Conservation (phyloP, 257 asterid species). For the Nicotiana paniculata region DNA sequence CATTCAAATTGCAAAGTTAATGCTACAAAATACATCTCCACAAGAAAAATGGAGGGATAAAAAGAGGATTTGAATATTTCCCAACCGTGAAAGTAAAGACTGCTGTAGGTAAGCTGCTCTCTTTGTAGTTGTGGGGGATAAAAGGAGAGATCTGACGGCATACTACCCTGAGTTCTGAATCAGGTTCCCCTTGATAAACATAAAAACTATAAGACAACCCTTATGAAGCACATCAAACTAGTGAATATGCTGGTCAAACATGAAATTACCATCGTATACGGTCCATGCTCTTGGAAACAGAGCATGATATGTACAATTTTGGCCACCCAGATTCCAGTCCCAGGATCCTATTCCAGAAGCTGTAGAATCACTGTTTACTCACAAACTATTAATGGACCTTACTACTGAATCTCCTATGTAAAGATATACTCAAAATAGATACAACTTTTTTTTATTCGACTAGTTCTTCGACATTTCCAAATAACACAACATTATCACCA, state of each 20-base stretch:
- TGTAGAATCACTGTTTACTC: slow-evolving; percentile 57
- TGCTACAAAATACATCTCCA: slow-evolving; percentile 11
- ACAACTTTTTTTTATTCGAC: neutral
- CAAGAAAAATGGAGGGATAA: slow-evolving; percentile 6
- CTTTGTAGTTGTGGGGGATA: slow-evolving; percentile 89
- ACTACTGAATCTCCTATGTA: neutral
- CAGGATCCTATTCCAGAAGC: slow-evolving; percentile 87
- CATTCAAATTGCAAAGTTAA: slow-evolving; percentile 14
- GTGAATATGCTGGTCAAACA: slow-evolving; percentile 14
- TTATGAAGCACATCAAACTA: slow-evolving; percentile 11
- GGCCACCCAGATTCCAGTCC: slow-evolving; percentile 89
- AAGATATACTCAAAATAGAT: neutral
- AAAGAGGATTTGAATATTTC: neutral
- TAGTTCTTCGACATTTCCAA: neutral
- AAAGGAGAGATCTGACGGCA: slow-evolving; percentile 95
- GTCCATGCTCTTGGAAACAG: slow-evolving; percentile 99
- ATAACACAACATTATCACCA: neutral
- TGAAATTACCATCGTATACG: slow-evolving; percentile 66
- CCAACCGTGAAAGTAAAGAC: slow-evolving; percentile 81
- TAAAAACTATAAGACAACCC: slow-evolving; percentile 14
- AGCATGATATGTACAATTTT: slow-evolving; percentile 80
- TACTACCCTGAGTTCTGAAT: slow-evolving; percentile 72
- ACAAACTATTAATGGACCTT: slow-evolving; percentile 20
- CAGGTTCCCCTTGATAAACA: slow-evolving; percentile 82
- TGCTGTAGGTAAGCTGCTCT: slow-evolving; percentile 89